Percentiles rank a stretch among this genome's conserved stretches.
Evolutionary conservation across 176 grass and related monocot genomes (phyloP).

Genomic region (Musa acuminata): DNA sequence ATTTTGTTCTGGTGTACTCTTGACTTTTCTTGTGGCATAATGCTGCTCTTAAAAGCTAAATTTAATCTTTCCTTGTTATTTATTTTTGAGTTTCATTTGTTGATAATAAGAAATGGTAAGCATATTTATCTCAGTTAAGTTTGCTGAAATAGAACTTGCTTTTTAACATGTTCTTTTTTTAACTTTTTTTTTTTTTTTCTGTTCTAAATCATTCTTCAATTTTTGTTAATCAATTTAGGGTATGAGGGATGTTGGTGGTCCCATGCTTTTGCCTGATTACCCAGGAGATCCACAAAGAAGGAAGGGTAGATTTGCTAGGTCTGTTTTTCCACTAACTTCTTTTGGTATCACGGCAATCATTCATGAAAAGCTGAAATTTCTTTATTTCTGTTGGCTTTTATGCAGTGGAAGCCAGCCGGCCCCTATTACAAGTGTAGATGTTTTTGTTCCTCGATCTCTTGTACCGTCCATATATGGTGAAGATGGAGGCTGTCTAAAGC

Average conservation of each 20-base stretch:
- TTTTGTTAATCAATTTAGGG: conserved; percentile 22
- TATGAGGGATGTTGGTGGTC: conserved; percentile 42
- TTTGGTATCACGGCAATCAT: conserved; percentile 5
- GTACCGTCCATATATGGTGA: conserved; percentile 65
- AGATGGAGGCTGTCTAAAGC: conserved; percentile 80
- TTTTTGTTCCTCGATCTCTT: conserved; percentile 62
- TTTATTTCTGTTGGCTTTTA: neutral
- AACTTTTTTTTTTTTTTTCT: conserved; percentile 8
- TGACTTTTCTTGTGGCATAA: too few species aligned
- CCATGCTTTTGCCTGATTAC: conserved; percentile 45
- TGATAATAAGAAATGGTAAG: neutral
- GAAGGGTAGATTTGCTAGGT: conserved; percentile 62
- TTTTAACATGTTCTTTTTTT: neutral
- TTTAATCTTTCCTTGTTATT: too few species aligned
- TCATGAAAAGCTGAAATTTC: conserved; percentile 12
- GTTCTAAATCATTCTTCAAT: conserved; percentile 1
- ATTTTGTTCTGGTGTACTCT: too few species aligned
- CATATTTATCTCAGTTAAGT: neutral
- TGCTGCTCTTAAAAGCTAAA: too few species aligned
- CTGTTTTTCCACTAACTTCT: conserved; percentile 16
- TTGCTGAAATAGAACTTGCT: neutral
- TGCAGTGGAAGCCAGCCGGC: conserved; percentile 55
- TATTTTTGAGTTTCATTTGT: too few species aligned
- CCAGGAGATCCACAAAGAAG: conserved; percentile 45
- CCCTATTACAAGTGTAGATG: conserved; percentile 57